A percentile compares a stretch with the other conserved stretches of the same genome.
These are phyloP conservation scores for Chimonanthus praecox DNA, from an alignment of 164 flowering plant species.

Conservation along the genomic window DNA sequence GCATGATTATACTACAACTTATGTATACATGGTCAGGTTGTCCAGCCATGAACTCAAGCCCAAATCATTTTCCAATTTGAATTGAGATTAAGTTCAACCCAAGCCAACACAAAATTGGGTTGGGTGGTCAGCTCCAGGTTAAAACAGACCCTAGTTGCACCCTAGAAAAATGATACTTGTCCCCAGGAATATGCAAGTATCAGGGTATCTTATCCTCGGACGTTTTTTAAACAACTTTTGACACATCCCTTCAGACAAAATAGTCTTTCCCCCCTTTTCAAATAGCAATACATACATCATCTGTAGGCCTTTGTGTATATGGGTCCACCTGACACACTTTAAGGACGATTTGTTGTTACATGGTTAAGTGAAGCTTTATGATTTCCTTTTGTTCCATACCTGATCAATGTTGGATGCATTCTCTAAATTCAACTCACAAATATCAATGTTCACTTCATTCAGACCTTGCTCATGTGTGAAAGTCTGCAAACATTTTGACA, in stretches of 20 bases:
- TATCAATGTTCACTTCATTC: constrained; percentile 46
- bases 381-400: constrained; percentile 22
- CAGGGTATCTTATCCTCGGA: background rate
- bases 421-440: constrained; percentile 34
- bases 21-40: too few relatives aligned
- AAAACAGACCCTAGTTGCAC: background rate
- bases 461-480: constrained; percentile 40
- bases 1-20: too few relatives aligned
- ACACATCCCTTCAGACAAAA: too few relatives aligned
- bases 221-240: background rate
- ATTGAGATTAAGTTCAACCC: too few relatives aligned
- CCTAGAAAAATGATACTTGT: background rate
- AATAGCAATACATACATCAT: background rate
- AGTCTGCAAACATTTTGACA: constrained; percentile 26
- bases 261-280: too few relatives aligned
- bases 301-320: background rate
- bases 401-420: constrained; percentile 29
- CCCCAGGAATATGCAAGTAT: background rate
- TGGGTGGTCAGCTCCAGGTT: too few relatives aligned
- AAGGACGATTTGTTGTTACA: background rate
- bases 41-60: too few relatives aligned
- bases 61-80: too few relatives aligned
- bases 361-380: background rate
- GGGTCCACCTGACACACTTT: background rate
- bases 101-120: too few relatives aligned